Base-by-base conservation (phyloP, 2,329 filamentous ascomycete species). In the Sporothrix euskadiensis region DNA sequence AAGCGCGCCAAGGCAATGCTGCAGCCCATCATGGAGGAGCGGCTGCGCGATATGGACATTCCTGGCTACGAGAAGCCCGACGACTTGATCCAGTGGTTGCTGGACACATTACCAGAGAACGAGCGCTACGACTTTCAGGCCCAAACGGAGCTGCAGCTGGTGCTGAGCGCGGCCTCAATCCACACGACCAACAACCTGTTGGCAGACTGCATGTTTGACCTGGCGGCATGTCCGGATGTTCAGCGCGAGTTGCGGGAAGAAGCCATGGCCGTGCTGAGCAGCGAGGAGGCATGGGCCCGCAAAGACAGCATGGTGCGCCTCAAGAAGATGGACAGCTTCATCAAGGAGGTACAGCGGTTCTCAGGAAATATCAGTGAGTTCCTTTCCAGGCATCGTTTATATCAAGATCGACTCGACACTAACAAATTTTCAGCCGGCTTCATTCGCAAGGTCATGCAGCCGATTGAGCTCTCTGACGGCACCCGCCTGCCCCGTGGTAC, bases 141-240 rank as follows among this genome's bases (percentile, higher is more conserved):
- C 0, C 83, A 84, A 74, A 81, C 83, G 1, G 80, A 84, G 74
- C 76, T 85, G 41, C 83, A 85, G 75, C 80, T 86, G n/a, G 80
- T 85, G 44, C 76, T 85, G 10, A 81, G 82, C 22, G 82, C 84
- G 5, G 83, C 83, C 1, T 81, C 83, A 6, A 84, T 85, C 22
- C 84, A 85, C 73, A 84, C 83, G 1, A 85, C 83, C 0, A 84
- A 83, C 74, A 82, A 83, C 22, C 76, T 84, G 3, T 76, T 86
- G 3, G 84, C 83, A 32, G 85, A 87, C 75, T 83, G 84, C 73
- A 80, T 88, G 71, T 86, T 83, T 72, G 86, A 88, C 74, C 79
- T 88, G 16, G 83, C 83, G 3, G 82, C 83, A 3, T 79, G 85
- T 47, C 84, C 83, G 0, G 84, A 87, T 22, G 81, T 84, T 5